phyloP scores from a whole-genome alignment of 2,329 filamentous ascomycete species.

The Cytospora schulzeri region DNA sequence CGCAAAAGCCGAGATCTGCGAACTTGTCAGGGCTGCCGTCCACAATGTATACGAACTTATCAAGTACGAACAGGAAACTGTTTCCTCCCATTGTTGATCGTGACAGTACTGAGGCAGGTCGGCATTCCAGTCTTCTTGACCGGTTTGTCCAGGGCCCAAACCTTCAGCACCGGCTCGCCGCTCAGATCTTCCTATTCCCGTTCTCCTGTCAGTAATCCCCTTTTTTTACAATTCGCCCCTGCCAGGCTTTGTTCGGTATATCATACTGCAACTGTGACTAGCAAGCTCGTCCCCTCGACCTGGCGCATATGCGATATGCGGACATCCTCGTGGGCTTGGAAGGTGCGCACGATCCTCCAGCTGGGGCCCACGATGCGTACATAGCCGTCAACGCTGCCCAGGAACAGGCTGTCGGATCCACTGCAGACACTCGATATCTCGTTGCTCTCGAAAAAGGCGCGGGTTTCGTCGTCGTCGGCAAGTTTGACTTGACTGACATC shows the following conservation, averaged over 20 bases:
- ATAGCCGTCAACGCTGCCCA: conserved; percentile 81
- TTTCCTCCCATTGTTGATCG: conserved; percentile 85
- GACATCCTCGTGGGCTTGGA: conserved; percentile 80
- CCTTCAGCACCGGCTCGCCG: conserved; percentile 85
- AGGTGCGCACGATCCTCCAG: conserved; percentile 85
- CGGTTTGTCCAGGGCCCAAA: conserved; percentile 94
- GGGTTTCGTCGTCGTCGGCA: conserved; percentile 72
- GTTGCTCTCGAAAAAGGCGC: conserved; percentile 77
- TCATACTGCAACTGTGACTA: conserved; percentile 74
- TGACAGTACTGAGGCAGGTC: conserved; percentile 82
- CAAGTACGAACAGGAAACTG: conserved; percentile 70
- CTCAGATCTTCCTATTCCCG: conserved; percentile 76
- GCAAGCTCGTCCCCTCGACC: conserved; percentile 79
- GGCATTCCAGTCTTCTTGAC: conserved; percentile 93
- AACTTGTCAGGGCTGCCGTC: conserved; percentile 1
- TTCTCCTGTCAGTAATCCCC: conserved; percentile 32
- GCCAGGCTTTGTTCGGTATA: not conserved
- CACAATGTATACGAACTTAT: conserved; percentile 36
- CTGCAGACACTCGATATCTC: conserved; percentile 83
- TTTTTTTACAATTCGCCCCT: not conserved
- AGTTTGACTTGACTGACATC: conserved; percentile 84
- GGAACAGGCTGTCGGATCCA: conserved; percentile 85
- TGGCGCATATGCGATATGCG: conserved; percentile 91
- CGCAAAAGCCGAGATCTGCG: conserved; percentile 81
- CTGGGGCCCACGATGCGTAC: conserved; percentile 85